These are phyloP conservation scores for Ramaria rubella DNA, from an alignment of 768 basidiomycete genomes.

Conservation along the genomic window DNA sequence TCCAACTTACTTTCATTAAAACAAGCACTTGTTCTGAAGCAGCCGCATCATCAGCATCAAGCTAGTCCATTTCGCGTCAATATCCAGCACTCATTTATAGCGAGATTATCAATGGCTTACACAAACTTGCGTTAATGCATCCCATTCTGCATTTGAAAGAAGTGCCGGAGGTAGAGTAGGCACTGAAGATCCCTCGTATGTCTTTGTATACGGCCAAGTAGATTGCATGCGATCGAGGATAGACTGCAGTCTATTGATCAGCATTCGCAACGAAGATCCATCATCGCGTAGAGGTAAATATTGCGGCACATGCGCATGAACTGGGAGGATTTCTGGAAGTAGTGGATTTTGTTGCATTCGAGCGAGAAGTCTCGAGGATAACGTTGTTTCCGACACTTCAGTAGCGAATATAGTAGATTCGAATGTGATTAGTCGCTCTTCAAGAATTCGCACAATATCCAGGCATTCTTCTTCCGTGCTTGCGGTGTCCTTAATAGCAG, in stretches of 20 bases:
- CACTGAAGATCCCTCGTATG: background rate
- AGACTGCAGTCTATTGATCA: background rate
- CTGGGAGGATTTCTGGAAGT: background rate
- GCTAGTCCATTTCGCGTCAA: slow-evolving; percentile 27
- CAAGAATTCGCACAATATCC: background rate
- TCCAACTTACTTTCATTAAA: slow-evolving; percentile 42
- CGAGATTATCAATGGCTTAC: background rate
- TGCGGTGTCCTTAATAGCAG: background rate
- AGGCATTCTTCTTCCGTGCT: background rate
- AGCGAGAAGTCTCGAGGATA: background rate
- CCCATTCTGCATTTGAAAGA: slow-evolving; percentile 6
- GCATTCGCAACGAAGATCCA: background rate
- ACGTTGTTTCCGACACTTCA: background rate
- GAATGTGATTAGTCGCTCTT: background rate
- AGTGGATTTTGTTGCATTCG: background rate
- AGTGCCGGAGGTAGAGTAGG: background rate
- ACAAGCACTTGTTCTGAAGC: slow-evolving; percentile 45
- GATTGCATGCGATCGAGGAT: background rate
- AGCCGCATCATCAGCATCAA: slow-evolving; percentile 38
- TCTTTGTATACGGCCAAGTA: background rate
- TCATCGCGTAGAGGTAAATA: background rate
- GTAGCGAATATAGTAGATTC: background rate
- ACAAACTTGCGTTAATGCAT: background rate
- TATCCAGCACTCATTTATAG: background rate
- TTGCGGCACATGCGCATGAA: background rate